Conservation (phyloP, 2,329 filamentous ascomycete species). For the Thelonectria olida region DNA sequence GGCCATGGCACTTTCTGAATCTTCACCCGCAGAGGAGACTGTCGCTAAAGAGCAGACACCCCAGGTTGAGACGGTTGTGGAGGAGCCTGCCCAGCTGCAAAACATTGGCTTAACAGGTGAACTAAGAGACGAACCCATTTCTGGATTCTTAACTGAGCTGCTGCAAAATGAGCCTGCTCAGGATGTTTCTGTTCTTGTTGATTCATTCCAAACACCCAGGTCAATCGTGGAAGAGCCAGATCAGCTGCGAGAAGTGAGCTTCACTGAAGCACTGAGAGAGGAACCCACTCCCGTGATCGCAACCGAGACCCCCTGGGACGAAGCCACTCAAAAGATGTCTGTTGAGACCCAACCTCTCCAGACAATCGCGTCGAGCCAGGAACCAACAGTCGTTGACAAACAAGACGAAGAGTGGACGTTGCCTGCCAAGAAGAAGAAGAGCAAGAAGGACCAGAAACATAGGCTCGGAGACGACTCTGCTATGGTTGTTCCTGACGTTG, state of each 20-base stretch:
- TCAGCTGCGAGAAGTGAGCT: background rate
- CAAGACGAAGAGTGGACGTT: constrained; percentile 27
- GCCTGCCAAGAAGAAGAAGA: constrained; percentile 40
- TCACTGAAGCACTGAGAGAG: background rate
- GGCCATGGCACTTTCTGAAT: constrained; percentile 18
- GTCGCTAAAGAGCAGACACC: background rate
- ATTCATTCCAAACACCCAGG: background rate
- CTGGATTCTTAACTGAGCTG: background rate
- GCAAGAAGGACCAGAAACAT: constrained; percentile 42
- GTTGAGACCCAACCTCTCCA: background rate
- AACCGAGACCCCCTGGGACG: background rate
- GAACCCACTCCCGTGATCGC: background rate
- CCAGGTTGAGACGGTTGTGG: background rate
- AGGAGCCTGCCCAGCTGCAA: constrained; percentile 4
- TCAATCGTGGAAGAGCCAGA: constrained; percentile 1
- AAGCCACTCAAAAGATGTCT: background rate
- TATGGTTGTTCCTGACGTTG: background rate
- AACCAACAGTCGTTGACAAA: background rate
- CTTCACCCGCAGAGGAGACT: constrained; percentile 6
- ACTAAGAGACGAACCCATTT: background rate
- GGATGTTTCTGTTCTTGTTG: background rate
- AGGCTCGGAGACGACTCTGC: constrained; percentile 20
- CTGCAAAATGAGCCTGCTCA: background rate
- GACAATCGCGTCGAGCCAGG: background rate
- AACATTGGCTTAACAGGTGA: background rate